phyloP scores from a whole-genome alignment of 495 filamentous ascomycete genomes.

The Talaromyces trachyspermus region DNA sequence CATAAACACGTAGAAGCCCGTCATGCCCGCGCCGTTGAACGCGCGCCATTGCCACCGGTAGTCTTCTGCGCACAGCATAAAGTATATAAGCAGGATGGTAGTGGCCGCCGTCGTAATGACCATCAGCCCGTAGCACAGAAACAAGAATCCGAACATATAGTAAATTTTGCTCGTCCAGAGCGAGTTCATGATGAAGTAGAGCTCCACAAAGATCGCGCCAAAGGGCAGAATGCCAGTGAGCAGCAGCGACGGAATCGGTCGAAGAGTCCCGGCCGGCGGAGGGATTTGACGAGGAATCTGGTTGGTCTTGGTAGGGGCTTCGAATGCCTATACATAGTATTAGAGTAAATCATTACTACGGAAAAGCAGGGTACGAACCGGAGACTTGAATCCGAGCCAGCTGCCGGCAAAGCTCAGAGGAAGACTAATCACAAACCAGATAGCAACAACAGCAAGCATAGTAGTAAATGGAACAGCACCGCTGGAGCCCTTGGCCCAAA shows the following conservation, averaged over 20 bases:
- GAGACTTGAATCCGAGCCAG: constrained; percentile 80
- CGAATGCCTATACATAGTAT: constrained; percentile 37
- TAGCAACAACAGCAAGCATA: constrained; percentile 85
- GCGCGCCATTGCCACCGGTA: constrained; percentile 98
- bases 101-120: constrained; percentile 90
- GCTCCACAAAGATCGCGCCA: constrained; percentile 91
- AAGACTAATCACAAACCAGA: constrained; percentile 95
- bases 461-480: constrained; percentile 95
- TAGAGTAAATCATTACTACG: constrained; percentile 5
- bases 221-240: constrained; percentile 90
- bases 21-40: constrained; percentile 81
- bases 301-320: constrained; percentile 86
- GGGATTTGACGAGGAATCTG: constrained; percentile 97
- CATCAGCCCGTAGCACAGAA: constrained; percentile 96
- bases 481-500: constrained; percentile 83
- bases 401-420: constrained; percentile 84
- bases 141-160: constrained; percentile 99
- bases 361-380: constrained; percentile 23
- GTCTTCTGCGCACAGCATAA: constrained; percentile 89
- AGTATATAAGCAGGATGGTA: constrained; percentile 88
- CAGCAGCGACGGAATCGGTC: constrained; percentile 77
- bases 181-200: constrained; percentile 96
- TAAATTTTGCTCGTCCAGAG: constrained; percentile 98
- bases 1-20: constrained; percentile 80
- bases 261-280: constrained; percentile 68